These are phyloP conservation scores for Fraxinus floribunda DNA, from an alignment of 305 asterid genomes.

Conservation along the genomic window DNA sequence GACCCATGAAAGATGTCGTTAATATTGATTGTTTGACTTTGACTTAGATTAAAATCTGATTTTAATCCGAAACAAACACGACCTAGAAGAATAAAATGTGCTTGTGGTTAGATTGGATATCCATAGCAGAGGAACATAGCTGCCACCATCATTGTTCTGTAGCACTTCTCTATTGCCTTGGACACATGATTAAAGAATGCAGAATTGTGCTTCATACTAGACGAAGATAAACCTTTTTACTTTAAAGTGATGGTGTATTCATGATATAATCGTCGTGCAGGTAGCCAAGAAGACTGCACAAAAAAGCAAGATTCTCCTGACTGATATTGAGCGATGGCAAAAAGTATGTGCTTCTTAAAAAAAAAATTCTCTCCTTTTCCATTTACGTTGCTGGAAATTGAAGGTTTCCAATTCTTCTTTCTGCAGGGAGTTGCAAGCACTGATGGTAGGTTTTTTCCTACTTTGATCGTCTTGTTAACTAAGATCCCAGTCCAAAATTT, in stretches of 20 bases:
- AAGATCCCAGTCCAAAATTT: neutral
- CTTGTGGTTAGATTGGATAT: neutral
- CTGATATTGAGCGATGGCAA: conserved; percentile 84
- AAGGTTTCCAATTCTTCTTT: conserved; percentile 27
- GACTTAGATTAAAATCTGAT: no score
- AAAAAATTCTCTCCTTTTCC: conserved; percentile 1
- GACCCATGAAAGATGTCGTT: no score
- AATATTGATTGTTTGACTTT: no score
- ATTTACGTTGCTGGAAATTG: conserved; percentile 9
- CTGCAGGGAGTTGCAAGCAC: conserved; percentile 88
- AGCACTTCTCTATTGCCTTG: neutral
- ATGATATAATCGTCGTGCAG: conserved; percentile 32
- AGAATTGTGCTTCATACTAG: neutral
- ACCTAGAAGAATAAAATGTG: neutral
- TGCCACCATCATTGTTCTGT: neutral
- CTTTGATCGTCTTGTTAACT: conserved; percentile 1
- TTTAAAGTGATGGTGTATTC: neutral
- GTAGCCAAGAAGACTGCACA: conserved; percentile 83
- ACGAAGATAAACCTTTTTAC: neutral
- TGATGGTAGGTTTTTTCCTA: conserved; percentile 55
- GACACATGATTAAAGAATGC: neutral
- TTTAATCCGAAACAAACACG: no score
- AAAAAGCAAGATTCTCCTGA: conserved; percentile 68
- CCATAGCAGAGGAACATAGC: neutral
- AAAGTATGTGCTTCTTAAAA: conserved; percentile 43